These are phyloP conservation scores for Akanthomyces lecanii DNA, from an alignment of 2,329 filamentous ascomycete genomes.

Conservation along the genomic window DNA sequence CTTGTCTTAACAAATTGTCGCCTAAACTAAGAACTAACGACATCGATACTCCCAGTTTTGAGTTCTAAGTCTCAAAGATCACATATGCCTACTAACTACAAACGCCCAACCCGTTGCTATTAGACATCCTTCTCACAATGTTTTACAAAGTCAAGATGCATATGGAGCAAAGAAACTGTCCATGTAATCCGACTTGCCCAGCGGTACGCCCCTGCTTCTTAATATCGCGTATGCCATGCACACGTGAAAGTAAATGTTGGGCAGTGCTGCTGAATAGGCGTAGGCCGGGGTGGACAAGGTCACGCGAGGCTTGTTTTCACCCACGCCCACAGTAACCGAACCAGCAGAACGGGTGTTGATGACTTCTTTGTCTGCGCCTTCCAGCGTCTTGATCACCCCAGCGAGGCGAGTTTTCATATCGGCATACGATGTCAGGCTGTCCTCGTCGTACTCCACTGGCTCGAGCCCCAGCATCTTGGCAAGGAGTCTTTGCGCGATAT, in stretches of 20 bases:
- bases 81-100: too few relatives aligned
- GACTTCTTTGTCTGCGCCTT: neutral
- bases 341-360: too few relatives aligned
- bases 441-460: neutral
- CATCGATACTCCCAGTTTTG: too few relatives aligned
- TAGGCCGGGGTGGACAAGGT: neutral
- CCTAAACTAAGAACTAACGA: too few relatives aligned
- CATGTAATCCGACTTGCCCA: constrained; percentile 53
- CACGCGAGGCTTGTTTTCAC: neutral
- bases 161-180: constrained; percentile 16
- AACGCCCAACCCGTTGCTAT: too few relatives aligned
- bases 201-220: constrained; percentile 47
- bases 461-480: neutral
- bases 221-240: constrained; percentile 51
- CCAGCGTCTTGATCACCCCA: neutral
- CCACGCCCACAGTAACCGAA: neutral
- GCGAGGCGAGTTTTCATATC: neutral
- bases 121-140: too few relatives aligned
- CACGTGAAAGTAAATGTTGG: constrained; percentile 57
- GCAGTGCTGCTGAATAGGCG: neutral
- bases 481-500: neutral
- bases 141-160: too few relatives aligned
- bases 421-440: neutral
- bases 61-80: too few relatives aligned
- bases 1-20: too few relatives aligned